Evolutionary conservation across 2,329 filamentous ascomycete genomes (phyloP).

Genomic region (Alternaria infectoria): DNA sequence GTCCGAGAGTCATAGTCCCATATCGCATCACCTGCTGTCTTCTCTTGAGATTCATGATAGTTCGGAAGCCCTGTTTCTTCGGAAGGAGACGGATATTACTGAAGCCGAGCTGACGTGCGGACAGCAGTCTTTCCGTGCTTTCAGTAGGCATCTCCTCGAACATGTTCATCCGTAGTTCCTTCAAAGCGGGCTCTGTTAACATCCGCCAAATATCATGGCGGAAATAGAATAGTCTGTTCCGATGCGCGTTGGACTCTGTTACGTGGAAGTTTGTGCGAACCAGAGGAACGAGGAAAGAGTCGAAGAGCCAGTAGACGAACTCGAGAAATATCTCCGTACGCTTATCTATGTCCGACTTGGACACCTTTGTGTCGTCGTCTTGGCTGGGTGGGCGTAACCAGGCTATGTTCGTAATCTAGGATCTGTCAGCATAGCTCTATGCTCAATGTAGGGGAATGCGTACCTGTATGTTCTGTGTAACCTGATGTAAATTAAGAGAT

Average conservation of each 20-base stretch:
- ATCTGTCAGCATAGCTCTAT: slow-evolving; percentile 19
- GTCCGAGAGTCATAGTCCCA: slow-evolving; percentile 62
- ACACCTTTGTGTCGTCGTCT: slow-evolving; percentile 60
- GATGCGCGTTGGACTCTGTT: slow-evolving; percentile 83
- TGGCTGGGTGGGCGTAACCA: slow-evolving; percentile 72
- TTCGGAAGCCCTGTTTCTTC: slow-evolving; percentile 76
- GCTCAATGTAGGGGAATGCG: slow-evolving; percentile 7
- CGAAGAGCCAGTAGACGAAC: slow-evolving; percentile 90
- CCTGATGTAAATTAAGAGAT: slow-evolving; percentile 77
- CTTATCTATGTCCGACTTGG: slow-evolving; percentile 75
- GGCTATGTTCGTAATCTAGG: slow-evolving; percentile 67
- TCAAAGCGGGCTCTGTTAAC: slow-evolving; percentile 75
- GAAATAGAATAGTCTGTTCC: slow-evolving; percentile 88
- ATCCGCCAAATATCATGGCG: slow-evolving; percentile 89
- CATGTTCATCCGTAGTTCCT: slow-evolving; percentile 70
- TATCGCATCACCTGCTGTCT: slow-evolving; percentile 61
- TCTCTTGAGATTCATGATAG: slow-evolving; percentile 85
- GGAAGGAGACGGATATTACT: slow-evolving; percentile 83
- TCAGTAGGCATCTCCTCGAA: slow-evolving; percentile 75
- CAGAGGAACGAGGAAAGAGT: slow-evolving; percentile 87
- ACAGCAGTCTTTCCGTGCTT: slow-evolving; percentile 64
- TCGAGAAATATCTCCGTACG: slow-evolving; percentile 80
- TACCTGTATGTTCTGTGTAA: slow-evolving; percentile 78
- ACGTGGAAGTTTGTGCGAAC: slow-evolving; percentile 90
- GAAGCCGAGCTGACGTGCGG: slow-evolving; percentile 71